Percentiles rank a stretch among this genome's conserved stretches.
phyloP scores from a whole-genome alignment of 306 rosid species.

The Medicago truncatula region MtrunA17r5.0-ANR NC_053044.1:24324501-24325000 shows the following conservation, averaged over 20 bases:
- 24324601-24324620: slow-evolving; percentile 5
- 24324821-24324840: background rate
- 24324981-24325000: background rate
- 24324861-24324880: background rate
- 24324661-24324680: background rate
- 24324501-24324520: background rate
- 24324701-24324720: slow-evolving; percentile 14
- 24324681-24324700: background rate
- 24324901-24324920: background rate
- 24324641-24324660: background rate
- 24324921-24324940: background rate
- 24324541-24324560: slow-evolving; percentile 17
- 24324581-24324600: slow-evolving; percentile 19
- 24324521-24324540: slow-evolving; percentile 8
- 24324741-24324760: slow-evolving; percentile 32
- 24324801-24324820: background rate
- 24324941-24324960: background rate
- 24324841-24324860: slow-evolving; percentile 30
- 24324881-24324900: background rate
- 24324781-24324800: slow-evolving; percentile 1
- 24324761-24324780: slow-evolving; percentile 38
- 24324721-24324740: background rate
- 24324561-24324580: background rate
- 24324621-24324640: slow-evolving; percentile 32
- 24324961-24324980: background rate